Conservation (phyloP, 352 stramenopile species). For the Pythium monospermum region DNA sequence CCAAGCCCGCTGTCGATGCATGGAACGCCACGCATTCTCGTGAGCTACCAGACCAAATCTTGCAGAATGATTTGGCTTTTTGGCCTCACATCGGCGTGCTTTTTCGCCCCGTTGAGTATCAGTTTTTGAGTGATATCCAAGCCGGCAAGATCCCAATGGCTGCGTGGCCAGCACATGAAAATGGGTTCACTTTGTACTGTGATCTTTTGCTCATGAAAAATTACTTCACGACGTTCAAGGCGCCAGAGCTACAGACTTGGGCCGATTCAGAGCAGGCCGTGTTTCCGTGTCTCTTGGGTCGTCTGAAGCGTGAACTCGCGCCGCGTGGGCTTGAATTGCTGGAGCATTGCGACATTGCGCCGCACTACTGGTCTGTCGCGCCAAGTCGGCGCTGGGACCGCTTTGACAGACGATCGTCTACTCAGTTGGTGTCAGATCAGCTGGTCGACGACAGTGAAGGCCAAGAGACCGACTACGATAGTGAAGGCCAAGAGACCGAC, state of each 20-base stretch:
- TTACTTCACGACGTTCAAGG: not conserved
- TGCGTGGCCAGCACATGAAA: not conserved
- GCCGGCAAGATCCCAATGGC: not conserved
- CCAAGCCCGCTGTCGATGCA: not conserved
- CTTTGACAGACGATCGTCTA: no score
- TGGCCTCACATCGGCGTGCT: not conserved
- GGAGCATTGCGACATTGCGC: not conserved
- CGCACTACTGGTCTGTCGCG: slow-evolving; percentile 2
- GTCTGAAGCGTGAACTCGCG: not conserved
- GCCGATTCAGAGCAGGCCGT: not conserved
- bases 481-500: no score
- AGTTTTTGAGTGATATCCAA: not conserved
- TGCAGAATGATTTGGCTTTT: not conserved
- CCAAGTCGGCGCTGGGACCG: no score
- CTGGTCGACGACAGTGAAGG: no score
- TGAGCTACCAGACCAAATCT: not conserved
- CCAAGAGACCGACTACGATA: no score
- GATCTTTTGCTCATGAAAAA: not conserved
- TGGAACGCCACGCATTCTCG: not conserved
- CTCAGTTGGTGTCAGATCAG: no score
- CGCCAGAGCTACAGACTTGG: not conserved
- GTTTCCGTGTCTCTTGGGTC: not conserved
- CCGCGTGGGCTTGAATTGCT: not conserved
- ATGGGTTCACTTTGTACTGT: not conserved
- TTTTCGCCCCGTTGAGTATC: not conserved